phyloP scores from a whole-genome alignment of 208 protist species.

The Wallacemonas collosoma region DNA sequence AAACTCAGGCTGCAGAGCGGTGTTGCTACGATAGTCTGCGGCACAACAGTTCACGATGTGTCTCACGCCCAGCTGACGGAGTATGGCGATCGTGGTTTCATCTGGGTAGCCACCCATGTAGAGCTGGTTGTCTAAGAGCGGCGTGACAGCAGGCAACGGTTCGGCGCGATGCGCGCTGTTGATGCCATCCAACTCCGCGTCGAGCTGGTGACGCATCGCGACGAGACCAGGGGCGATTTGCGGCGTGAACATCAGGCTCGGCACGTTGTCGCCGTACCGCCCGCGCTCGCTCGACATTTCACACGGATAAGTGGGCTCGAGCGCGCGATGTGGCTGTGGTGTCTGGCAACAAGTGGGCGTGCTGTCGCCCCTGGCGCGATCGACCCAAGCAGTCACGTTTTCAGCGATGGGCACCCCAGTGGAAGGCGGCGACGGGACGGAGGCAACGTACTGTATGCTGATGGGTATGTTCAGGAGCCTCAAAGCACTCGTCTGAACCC shows the following conservation, averaged over 20 bases:
- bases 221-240: conserved; percentile 48
- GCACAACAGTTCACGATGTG: conserved; percentile 86
- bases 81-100: conserved; percentile 46
- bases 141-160: conserved; percentile 46
- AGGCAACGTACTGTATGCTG: not conserved
- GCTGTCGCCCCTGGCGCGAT: not conserved
- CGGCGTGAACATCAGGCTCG: conserved; percentile 58
- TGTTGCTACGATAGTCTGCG: conserved; percentile 45
- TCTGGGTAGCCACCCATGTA: conserved; percentile 85
- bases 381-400: not conserved
- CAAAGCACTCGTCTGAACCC: not conserved
- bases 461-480: not conserved
- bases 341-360: conserved; percentile 24
- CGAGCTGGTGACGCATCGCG: conserved; percentile 47
- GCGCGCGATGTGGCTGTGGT: conserved; percentile 33
- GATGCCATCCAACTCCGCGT: conserved; percentile 51
- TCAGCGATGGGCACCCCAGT: not conserved
- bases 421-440: not conserved
- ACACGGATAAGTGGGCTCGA: not conserved
- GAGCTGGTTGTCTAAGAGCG: conserved; percentile 53
- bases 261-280: not conserved
- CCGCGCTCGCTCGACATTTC: not conserved
- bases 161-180: conserved; percentile 28
- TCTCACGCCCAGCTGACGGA: conserved; percentile 49
- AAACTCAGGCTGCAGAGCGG: conserved; percentile 39